These are phyloP conservation scores for Crucihimalaya himalaica DNA, from an alignment of 345 rosid genomes.

Conservation along the genomic window DNA sequence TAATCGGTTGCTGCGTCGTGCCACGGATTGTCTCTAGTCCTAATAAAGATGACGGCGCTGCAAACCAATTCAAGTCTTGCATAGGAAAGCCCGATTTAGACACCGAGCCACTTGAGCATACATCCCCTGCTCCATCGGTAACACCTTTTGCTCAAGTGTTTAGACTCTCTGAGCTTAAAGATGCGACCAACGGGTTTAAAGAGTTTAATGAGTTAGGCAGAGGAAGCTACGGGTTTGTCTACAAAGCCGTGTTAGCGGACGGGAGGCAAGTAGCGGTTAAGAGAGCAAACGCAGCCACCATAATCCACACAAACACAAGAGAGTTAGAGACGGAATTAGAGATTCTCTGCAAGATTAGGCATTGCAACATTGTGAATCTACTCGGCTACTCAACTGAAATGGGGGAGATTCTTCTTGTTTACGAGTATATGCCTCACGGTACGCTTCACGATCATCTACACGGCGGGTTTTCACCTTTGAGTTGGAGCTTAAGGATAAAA, in stretches of 20 bases:
- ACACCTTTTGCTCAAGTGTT: constrained; percentile 71
- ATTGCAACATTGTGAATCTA: constrained; percentile 79
- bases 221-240: constrained; percentile 92
- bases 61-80: constrained; percentile 56
- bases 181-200: constrained; percentile 90
- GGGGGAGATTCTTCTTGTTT: constrained; percentile 89
- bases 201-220: constrained; percentile 91
- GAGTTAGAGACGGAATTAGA: constrained; percentile 83
- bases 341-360: constrained; percentile 72
- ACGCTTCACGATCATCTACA: constrained; percentile 86
- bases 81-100: constrained; percentile 59
- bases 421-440: constrained; percentile 90
- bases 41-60: constrained; percentile 50
- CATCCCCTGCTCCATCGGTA: constrained; percentile 44
- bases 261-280: constrained; percentile 90
- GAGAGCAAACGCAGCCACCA: constrained; percentile 92
- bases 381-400: constrained; percentile 82
- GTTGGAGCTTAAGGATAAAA: constrained; percentile 68
- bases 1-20: constrained; percentile 54
- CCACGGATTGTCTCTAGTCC: constrained; percentile 40
- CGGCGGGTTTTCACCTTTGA: constrained; percentile 70
- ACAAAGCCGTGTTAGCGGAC: constrained; percentile 73
- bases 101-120: constrained; percentile 41
- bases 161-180: constrained; percentile 83
- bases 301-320: constrained; percentile 75